Percentiles rank a stretch among this genome's conserved stretches.
Conservation (phyloP, 257 asterid genomes). For the Handroanthus guayacan region DNA sequence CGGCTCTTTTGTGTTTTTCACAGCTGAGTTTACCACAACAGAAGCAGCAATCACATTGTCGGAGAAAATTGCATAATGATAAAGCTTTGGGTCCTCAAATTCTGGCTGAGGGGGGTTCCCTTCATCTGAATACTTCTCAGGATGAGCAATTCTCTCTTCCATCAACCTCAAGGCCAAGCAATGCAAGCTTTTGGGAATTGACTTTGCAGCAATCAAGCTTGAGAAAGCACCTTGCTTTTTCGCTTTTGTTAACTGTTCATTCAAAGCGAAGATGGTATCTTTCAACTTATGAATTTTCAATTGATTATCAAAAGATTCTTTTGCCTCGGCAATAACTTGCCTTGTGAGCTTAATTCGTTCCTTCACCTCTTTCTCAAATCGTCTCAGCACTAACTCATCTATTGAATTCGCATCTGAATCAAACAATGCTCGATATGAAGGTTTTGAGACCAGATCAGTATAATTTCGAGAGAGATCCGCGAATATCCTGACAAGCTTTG, state of each 20-base stretch:
- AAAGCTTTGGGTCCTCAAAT: slow-evolving; percentile 75
- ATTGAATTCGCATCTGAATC: slow-evolving; percentile 55
- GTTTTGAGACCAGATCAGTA: slow-evolving; percentile 68
- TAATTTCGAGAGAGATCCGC: slow-evolving; percentile 67
- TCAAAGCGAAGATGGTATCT: slow-evolving; percentile 71
- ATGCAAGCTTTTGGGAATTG: slow-evolving; percentile 84
- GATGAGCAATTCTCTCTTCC: slow-evolving; percentile 85
- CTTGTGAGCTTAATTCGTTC: slow-evolving; percentile 70
- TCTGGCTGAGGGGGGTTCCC: slow-evolving; percentile 68
- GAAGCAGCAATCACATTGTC: slow-evolving; percentile 85
- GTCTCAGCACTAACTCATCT: slow-evolving; percentile 62
- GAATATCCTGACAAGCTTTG: slow-evolving; percentile 71
- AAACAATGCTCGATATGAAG: slow-evolving; percentile 54
- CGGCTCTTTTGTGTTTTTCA: slow-evolving; percentile 74
- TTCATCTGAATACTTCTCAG: slow-evolving; percentile 71
- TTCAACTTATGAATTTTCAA: slow-evolving; percentile 78
- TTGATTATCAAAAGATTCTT: slow-evolving; percentile 76
- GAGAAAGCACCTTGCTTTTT: slow-evolving; percentile 86
- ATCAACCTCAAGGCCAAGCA: slow-evolving; percentile 77
- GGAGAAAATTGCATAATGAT: slow-evolving; percentile 81
- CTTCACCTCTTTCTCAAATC: slow-evolving; percentile 81
- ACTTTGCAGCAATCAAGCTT: slow-evolving; percentile 85
- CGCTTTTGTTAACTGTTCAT: slow-evolving; percentile 71
- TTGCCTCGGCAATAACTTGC: slow-evolving; percentile 71
- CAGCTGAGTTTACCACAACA: slow-evolving; percentile 83